Percentiles rank a stretch among this genome's conserved stretches.
These are phyloP conservation scores for Trichosporon inkin DNA, from an alignment of 1,284 basidiomycete species.

Conservation along the genomic window DNA sequence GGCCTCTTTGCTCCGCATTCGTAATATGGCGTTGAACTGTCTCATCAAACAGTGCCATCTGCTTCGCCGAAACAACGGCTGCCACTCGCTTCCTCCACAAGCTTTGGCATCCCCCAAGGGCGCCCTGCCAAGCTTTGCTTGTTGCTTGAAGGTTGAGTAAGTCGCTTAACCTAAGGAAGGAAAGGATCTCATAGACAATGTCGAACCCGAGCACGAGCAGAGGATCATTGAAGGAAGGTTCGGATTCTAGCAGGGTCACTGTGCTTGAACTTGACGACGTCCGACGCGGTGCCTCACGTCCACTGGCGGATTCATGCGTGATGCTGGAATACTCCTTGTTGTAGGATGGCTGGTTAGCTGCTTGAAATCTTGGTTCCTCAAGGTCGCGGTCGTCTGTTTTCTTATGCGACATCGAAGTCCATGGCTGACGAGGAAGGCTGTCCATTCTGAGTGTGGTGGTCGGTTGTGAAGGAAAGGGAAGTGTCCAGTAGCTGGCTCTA, in stretches of 20 bases:
- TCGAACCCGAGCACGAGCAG: neutral
- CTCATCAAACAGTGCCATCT: neutral
- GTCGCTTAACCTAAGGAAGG: neutral
- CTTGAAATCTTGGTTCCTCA: neutral
- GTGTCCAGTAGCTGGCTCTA: too few relatives aligned
- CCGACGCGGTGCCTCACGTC: neutral
- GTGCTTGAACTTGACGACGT: neutral
- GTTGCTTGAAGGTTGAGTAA: neutral
- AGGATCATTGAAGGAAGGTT: neutral
- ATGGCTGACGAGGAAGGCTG: neutral
- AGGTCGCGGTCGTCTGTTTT: neutral
- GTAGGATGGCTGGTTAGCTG: too few relatives aligned
- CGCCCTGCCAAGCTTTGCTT: neutral
- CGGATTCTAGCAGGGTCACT: too few relatives aligned
- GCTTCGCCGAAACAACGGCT: neutral
- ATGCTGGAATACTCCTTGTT: too few relatives aligned
- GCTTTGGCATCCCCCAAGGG: neutral
- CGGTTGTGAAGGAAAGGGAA: too few relatives aligned
- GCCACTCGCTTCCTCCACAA: neutral
- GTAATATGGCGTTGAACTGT: neutral
- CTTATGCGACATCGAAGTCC: neutral
- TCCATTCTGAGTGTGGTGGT: too few relatives aligned
- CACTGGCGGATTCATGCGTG: too few relatives aligned
- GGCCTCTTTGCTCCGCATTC: neutral
- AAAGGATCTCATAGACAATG: neutral